Conservation (phyloP, 2,329 filamentous ascomycete species). For the Kalmusia sp. region DNA sequence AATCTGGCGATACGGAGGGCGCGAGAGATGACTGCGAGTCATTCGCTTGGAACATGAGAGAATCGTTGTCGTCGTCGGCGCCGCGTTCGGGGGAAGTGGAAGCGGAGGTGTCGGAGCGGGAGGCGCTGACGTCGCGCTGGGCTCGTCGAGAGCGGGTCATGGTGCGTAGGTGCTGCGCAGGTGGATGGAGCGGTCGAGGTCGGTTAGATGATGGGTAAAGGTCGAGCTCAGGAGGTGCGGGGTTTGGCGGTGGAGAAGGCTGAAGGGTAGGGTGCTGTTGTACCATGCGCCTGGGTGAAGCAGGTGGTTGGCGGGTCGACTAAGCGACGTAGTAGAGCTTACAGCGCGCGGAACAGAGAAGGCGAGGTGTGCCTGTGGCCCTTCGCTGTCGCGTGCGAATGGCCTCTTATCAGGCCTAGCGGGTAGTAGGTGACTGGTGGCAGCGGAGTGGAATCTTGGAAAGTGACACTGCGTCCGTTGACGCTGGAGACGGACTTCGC, state of each 20-base stretch:
- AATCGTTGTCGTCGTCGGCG: constrained; percentile 92
- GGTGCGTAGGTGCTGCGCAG: constrained; percentile 12
- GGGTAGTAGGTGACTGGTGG: neutral
- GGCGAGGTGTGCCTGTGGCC: neutral
- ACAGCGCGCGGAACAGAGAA: constrained; percentile 8
- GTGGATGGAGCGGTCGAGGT: constrained; percentile 6
- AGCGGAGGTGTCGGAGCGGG: constrained; percentile 63
- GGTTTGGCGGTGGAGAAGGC: constrained; percentile 5
- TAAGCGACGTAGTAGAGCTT: constrained; percentile 15
- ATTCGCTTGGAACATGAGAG: constrained; percentile 81
- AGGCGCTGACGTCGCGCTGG: constrained; percentile 40
- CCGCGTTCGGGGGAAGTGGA: constrained; percentile 77
- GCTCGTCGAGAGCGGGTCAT: constrained; percentile 43
- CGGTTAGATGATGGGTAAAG: constrained; percentile 3
- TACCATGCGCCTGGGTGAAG: constrained; percentile 7
- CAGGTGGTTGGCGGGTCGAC: constrained; percentile 22
- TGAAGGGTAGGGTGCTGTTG: constrained; percentile 1
- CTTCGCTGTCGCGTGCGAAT: neutral
- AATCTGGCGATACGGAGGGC: constrained; percentile 78
- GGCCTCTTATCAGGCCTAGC: too few species aligned
- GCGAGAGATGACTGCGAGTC: constrained; percentile 93
- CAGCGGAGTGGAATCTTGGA: too few species aligned
- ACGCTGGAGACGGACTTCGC: neutral
- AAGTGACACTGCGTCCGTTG: neutral
- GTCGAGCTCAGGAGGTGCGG: neutral